A percentile compares a stretch with the other conserved stretches of the same genome.
phyloP scores from a whole-genome alignment of 192 early-diverging fungal species.

The Obelidium mucronatum region DNA sequence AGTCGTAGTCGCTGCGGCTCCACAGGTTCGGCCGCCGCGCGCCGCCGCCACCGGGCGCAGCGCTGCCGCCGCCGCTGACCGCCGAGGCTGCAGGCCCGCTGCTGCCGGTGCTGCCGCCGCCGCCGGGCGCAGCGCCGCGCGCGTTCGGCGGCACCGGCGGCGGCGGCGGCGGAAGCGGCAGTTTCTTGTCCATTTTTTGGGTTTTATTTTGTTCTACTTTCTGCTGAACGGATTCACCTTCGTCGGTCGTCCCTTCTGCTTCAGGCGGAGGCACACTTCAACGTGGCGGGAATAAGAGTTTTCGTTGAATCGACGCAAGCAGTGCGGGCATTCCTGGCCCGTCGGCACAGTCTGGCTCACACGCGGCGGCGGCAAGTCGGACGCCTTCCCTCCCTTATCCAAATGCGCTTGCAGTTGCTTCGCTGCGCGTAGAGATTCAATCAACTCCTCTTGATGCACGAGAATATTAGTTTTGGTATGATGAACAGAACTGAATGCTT shows the following conservation, averaged over 20 bases:
- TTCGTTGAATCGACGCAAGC: slow-evolving; percentile 32
- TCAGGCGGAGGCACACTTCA: slow-evolving; percentile 16
- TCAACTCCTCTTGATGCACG: slow-evolving; percentile 16
- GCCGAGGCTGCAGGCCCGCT: background rate
- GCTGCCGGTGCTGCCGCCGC: too few species aligned
- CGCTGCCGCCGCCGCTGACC: slow-evolving; percentile 12
- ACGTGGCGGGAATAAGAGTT: slow-evolving; percentile 24
- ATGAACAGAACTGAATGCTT: background rate
- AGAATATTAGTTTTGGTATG: background rate
- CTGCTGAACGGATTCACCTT: slow-evolving; percentile 2
- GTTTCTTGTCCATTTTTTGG: background rate
- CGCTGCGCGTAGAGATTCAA: slow-evolving; percentile 17
- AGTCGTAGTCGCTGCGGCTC: too few species aligned
- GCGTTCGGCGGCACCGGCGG: background rate
- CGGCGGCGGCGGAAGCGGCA: slow-evolving; percentile 24
- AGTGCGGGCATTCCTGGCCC: slow-evolving; percentile 28
- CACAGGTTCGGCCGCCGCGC: slow-evolving; percentile 9
- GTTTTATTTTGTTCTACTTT: background rate
- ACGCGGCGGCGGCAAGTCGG: slow-evolving; percentile 1
- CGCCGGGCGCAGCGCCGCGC: background rate
- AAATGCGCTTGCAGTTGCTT: slow-evolving; percentile 21
- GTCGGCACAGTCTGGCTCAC: background rate
- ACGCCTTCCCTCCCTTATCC: slow-evolving; percentile 8
- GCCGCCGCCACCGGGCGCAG: background rate
- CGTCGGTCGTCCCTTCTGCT: slow-evolving; percentile 20